Evolutionary conservation across 257 asterid genomes (phyloP).

Genomic region (Ophiorrhiza pumila): DNA sequence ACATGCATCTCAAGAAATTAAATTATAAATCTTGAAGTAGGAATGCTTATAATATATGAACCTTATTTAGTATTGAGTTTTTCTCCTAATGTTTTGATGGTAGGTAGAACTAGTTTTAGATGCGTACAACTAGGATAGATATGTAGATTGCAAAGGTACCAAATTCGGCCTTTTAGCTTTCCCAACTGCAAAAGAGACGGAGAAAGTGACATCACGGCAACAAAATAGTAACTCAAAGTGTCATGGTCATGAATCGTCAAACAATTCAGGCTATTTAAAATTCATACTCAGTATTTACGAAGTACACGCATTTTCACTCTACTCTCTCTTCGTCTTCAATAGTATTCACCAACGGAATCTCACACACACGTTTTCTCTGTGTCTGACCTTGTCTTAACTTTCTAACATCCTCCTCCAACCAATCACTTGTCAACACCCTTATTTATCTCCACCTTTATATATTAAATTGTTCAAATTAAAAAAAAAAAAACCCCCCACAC

Average conservation of each 20-base stretch:
- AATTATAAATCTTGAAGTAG: too few species aligned
- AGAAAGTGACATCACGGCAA: not conserved
- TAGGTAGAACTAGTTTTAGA: too few species aligned
- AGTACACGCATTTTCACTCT: not conserved
- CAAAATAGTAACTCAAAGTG: too few species aligned
- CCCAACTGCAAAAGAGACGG: not conserved
- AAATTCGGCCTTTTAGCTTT: not conserved
- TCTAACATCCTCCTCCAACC: not conserved
- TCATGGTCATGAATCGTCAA: not conserved
- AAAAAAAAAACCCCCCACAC: too few species aligned
- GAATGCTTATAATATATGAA: too few species aligned
- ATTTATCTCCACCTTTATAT: not conserved
- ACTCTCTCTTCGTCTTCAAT: not conserved
- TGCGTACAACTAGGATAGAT: not conserved
- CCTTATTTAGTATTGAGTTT: too few species aligned
- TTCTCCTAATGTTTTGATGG: too few species aligned
- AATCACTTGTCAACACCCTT: not conserved
- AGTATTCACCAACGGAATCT: not conserved
- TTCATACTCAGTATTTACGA: not conserved
- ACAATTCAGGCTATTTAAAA: constrained; percentile 13
- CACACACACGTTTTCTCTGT: not conserved
- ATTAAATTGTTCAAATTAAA: too few species aligned
- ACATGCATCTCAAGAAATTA: too few species aligned
- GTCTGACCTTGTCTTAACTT: not conserved
- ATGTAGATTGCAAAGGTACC: too few species aligned